Evolutionary conservation across 176 grass and related monocot genomes (phyloP), one percentile per base, ranked within the genome.

Genomic region (Hyparrhenia diplandra): DNA sequence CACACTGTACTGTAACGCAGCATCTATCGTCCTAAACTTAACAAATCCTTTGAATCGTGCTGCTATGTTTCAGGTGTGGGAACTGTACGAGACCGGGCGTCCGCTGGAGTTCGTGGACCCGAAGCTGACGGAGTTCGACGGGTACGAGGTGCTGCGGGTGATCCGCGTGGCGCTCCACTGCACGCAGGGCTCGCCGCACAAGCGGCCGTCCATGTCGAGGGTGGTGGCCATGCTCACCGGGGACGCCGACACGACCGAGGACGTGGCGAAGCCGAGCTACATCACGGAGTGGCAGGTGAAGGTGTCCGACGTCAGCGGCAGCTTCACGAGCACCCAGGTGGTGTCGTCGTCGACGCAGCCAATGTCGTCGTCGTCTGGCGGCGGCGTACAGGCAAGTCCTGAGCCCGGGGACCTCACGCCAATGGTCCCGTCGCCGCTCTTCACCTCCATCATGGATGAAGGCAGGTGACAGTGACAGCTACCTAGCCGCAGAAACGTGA

Each of bases 271-370:
- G 84, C 90, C 93, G 14, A 88, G 90, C 72, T 92, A 92, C 75
- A 77, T 96, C 71, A 86, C 90, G 6, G 90, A 92, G 21, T 92
- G 85, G 87, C 85, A 96, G 76, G 49, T 91, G 78, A 84, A 84
- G 64, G 83, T 25, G 39, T 21, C 13, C 20, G 87, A 75, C 39
- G 54, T 23, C 54, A 83, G 77, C n/a, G 64, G 65, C 65, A 87
- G 59, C 67, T 91, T 82, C 81, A 32, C 42, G 16, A 76, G 77
- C 61, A 82, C 31, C 77, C 75, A 88, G 27, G 79, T 61, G 7
- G 83, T 32, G 1, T 42, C 81, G 8, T 41, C 83, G 0, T 66
- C 80, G 29, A 43, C 80, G 62, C 40, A 85, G 42, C 86, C 66
- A n/a, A 27, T 80, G 60, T 80, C 71, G 49, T 89, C 58, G 40